Base-by-base conservation (phyloP, 2,329 filamentous ascomycete species). In the Pestalotiopsis sp. region DNA sequence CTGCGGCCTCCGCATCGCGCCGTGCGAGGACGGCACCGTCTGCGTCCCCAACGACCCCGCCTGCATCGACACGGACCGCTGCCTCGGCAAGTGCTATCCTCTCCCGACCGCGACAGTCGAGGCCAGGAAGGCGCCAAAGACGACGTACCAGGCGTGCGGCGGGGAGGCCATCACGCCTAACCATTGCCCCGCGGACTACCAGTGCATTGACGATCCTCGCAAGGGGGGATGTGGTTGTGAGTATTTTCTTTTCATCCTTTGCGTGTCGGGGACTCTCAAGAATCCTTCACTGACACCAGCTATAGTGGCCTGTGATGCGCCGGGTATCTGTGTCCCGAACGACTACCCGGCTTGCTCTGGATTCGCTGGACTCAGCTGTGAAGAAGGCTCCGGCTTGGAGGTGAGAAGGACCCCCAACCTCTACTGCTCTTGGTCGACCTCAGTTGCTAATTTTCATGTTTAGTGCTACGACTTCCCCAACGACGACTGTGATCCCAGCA, bases 291-390 rank as follows among this genome's bases (percentile, higher is more conserved):
- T 52, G 45, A 41, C 57, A 9, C 3, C 45, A 66, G 11, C 62
- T 66, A 14, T 63, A 66, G 23, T 39, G 57, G 57, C 58, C 14
- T 58, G 61, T 12, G 69, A 70, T 36, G 41, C 38, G 25, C 64
- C 69, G 3, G 69, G 69, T 14, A 70, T 70, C 45, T 70, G 69
- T 64, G 67, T 70, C 1, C 64, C 69, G 7, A 63, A 68, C 13
- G 25, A 68, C 12, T 52, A 41, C 20, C 13, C 41, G 6, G 3
- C 17, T 20, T 70, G 69, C 27, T 64, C 63, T n/a, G 69, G 69
- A 11, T 20, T 68, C 9, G 7, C n/a, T 31, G 56, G 56, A 6
- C 31, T 64, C 5, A 36, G 61, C 25, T 70, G 69, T 41, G 14
- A 20, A 17, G 7, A 23, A n/a, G 25, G 59, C 11, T 25, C 57